Base-by-base conservation (phyloP, 345 rosid species). In the Eutrema heterophyllum region DNA sequence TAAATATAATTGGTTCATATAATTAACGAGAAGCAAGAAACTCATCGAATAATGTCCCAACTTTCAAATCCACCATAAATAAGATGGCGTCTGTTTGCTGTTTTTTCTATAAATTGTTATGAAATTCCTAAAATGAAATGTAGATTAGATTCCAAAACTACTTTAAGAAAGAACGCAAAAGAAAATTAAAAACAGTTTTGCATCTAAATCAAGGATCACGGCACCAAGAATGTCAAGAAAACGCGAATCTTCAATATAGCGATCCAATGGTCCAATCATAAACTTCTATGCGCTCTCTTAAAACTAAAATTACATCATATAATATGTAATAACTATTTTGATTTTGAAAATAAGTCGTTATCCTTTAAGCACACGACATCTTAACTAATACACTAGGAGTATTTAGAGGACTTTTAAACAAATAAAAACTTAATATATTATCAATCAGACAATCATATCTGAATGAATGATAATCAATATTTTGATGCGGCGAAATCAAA, bases 61-160 rank as follows among this genome's bases (percentile, higher is more conserved):
- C 52, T 39, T 71, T 61, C 75, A 71, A 50, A 71, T 3, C 51
- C 68, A 39, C 43, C 75, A 50, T 50, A 16, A 9, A 71, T 38
- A 71, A 44, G 10, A 58, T 29, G 35, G 16, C 29, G 16, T 49
- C 57, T 36, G 5, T n/a, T 30, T 41, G 63, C 54, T 44, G 45
- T 44, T 45, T 57, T 57, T 15, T 57, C 44, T 35, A 45, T 9
- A 18, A 48, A 32, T 21, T 39, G 11, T 12, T 21, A 27, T 59
- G 33, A 21, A 12, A 39, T 21, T 5, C 6, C 13, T 9, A 6
- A 55, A 30, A 58, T 36, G 45, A 35, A 9, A 6, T 27, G 57
- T 61, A 54, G 59, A 61, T 71, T 40, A 50, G 68, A 61, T 61
- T 61, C 68, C 44, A 71, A 61, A 30, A 0, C 27, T 11, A 39